phyloP scores from a whole-genome alignment of 441 rosid genomes.

The Capsella rubella region DNA sequence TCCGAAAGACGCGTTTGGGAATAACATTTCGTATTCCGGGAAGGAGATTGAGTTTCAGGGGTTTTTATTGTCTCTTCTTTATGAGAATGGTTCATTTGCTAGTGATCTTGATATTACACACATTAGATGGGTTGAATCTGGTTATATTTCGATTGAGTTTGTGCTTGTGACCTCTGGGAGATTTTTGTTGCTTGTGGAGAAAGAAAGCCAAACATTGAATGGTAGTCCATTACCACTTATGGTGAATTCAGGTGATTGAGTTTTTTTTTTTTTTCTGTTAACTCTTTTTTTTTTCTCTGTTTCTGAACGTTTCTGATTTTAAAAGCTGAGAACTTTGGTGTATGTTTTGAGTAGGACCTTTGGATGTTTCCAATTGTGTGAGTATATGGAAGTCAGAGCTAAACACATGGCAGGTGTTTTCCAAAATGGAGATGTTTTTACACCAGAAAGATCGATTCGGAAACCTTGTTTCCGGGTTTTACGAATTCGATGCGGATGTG shows the following conservation, averaged over 20 bases:
- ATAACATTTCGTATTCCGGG: conserved; percentile 58
- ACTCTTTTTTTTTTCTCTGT: not conserved
- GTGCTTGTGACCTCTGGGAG: conserved; percentile 60
- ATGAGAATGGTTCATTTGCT: conserved; percentile 58
- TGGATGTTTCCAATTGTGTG: conserved; percentile 67
- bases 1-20: conserved; percentile 91
- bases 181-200: conserved; percentile 57
- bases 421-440: conserved; percentile 75
- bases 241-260: conserved; percentile 74
- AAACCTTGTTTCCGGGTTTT: conserved; percentile 69
- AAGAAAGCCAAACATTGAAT: conserved; percentile 60
- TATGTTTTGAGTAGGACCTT: conserved; percentile 55
- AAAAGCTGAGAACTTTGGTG: conserved; percentile 15
- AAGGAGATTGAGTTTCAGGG: conserved; percentile 51
- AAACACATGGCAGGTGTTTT: conserved; percentile 82
- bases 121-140: conserved; percentile 62
- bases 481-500: conserved; percentile 78
- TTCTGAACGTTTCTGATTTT: not conserved
- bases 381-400: conserved; percentile 69
- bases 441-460: conserved; percentile 73
- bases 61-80: conserved; percentile 51
- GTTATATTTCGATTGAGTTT: conserved; percentile 61
- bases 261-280: not conserved
- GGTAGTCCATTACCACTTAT: conserved; percentile 70
- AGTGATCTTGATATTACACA: conserved; percentile 48